Conservation (phyloP, 2,329 filamentous ascomycete genomes). For the Eurotiales sp. region DNA sequence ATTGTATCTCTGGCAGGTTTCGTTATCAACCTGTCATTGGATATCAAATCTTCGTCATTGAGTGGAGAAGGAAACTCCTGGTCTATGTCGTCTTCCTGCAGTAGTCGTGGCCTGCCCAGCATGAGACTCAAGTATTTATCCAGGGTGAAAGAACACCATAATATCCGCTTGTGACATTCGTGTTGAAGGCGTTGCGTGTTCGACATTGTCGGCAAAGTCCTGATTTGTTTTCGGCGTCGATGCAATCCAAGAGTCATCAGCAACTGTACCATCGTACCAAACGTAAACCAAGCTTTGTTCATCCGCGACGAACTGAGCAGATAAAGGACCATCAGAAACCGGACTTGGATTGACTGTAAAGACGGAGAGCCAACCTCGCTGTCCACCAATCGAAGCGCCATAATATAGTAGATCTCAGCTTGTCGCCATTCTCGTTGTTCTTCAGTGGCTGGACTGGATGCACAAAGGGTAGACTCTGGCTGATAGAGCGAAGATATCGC, state of each 20-base stretch:
- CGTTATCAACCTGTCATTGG: constrained; percentile 17
- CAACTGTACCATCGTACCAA: constrained; percentile 35
- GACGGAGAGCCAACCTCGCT: constrained; percentile 16
- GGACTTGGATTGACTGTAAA: constrained; percentile 21
- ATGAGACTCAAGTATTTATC: constrained; percentile 39
- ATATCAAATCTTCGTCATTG: constrained; percentile 19
- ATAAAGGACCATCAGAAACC: constrained; percentile 28
- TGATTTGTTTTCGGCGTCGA: constrained; percentile 17
- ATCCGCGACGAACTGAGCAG: constrained; percentile 35
- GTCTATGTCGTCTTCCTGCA: constrained; percentile 29
- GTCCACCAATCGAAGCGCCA: neutral
- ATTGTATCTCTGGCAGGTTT: constrained; percentile 38
- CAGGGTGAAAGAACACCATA: constrained; percentile 38
- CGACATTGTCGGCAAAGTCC: neutral
- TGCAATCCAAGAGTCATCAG: constrained; percentile 36
- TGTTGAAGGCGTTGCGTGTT: constrained; percentile 14
- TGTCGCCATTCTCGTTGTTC: too few relatives aligned
- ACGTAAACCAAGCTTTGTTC: constrained; percentile 36
- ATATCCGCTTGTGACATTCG: constrained; percentile 34
- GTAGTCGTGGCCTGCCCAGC: constrained; percentile 33
- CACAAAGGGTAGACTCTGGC: too few relatives aligned
- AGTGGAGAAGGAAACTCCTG: neutral
- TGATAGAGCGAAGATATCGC: too few relatives aligned
- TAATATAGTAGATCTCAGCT: neutral
- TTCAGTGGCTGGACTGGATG: too few relatives aligned